Evolutionary conservation across 1,284 basidiomycete species (phyloP).

Genomic region (Cryptococcus wingfieldii): DNA sequence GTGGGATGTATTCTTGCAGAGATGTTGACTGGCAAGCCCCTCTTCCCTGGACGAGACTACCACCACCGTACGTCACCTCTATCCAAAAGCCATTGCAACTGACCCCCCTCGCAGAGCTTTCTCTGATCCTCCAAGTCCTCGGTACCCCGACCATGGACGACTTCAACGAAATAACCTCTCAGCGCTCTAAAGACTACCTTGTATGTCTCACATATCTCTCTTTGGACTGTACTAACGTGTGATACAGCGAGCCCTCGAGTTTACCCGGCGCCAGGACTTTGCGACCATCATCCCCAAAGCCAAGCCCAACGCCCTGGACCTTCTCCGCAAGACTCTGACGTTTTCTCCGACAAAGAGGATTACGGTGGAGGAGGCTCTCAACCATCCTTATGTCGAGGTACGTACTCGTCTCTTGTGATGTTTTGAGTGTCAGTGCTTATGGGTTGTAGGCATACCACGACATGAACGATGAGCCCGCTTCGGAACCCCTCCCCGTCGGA

Average conservation of each 20-base stretch:
- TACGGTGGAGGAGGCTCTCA: conserved; percentile 80
- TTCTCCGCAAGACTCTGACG: conserved; percentile 83
- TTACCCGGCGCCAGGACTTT: conserved; percentile 80
- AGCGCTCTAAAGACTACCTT: conserved; percentile 83
- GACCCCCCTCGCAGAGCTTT: conserved; percentile 46
- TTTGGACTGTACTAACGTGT: background rate
- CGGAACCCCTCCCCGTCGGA: conserved; percentile 70
- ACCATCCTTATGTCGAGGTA: conserved; percentile 86
- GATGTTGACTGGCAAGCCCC: conserved; percentile 82
- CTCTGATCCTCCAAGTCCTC: conserved; percentile 58
- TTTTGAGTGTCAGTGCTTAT: conserved; percentile 9
- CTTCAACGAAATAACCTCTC: conserved; percentile 66
- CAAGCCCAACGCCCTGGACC: conserved; percentile 80
- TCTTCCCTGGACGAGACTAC: conserved; percentile 73
- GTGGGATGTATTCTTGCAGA: conserved; percentile 91
- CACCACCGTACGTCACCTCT: conserved; percentile 31
- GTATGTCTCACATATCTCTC: conserved; percentile 13
- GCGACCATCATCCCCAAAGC: conserved; percentile 70
- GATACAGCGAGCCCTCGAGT: conserved; percentile 69
- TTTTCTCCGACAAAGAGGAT: conserved; percentile 82
- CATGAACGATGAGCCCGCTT: conserved; percentile 77
- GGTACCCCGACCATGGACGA: conserved; percentile 60
- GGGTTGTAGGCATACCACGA: conserved; percentile 75
- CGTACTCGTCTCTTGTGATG: conserved; percentile 20
- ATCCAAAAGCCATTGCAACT: conserved; percentile 6